phyloP scores from a whole-genome alignment of 257 asterid species.

The Voacanga thouarsii region DNA sequence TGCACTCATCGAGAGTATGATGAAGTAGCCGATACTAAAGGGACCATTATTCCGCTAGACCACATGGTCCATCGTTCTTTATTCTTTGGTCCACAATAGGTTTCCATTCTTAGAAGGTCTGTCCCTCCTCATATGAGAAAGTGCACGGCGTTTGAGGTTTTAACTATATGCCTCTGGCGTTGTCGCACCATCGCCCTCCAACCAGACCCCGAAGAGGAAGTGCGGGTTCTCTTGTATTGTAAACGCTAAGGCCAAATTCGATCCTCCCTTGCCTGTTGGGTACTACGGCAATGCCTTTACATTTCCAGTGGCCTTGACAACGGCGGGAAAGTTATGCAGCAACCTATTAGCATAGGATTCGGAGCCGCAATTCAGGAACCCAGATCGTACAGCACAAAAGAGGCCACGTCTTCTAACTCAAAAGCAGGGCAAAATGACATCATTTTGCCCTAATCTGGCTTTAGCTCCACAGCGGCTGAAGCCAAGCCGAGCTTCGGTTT shows the following conservation, averaged over 20 bases:
- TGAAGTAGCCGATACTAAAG: constrained; percentile 38
- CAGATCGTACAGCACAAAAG: too few relatives aligned
- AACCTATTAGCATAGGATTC: background rate
- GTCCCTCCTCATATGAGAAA: constrained; percentile 36
- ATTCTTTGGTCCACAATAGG: constrained; percentile 45
- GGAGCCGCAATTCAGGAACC: too few relatives aligned
- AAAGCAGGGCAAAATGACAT: too few relatives aligned
- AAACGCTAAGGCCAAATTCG: background rate
- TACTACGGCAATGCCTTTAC: constrained; percentile 5
- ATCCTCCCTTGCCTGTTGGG: constrained; percentile 5
- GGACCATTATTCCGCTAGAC: constrained; percentile 40
- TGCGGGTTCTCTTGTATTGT: constrained; percentile 15
- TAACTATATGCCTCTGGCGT: background rate
- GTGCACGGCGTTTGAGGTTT: constrained; percentile 22
- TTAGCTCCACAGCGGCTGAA: too few relatives aligned
- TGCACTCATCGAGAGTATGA: constrained; percentile 55
- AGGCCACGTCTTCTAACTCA: too few relatives aligned
- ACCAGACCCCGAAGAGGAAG: background rate
- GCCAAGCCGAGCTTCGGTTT: too few relatives aligned
- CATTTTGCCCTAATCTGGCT: too few relatives aligned
- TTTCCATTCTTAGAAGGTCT: constrained; percentile 40
- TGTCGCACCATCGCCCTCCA: constrained; percentile 1
- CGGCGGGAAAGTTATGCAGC: background rate
- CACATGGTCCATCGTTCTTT: constrained; percentile 44
- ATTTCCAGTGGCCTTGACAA: background rate